Base-by-base conservation (phyloP, 768 basidiomycete genomes). In the Suillus americanus region DNA sequence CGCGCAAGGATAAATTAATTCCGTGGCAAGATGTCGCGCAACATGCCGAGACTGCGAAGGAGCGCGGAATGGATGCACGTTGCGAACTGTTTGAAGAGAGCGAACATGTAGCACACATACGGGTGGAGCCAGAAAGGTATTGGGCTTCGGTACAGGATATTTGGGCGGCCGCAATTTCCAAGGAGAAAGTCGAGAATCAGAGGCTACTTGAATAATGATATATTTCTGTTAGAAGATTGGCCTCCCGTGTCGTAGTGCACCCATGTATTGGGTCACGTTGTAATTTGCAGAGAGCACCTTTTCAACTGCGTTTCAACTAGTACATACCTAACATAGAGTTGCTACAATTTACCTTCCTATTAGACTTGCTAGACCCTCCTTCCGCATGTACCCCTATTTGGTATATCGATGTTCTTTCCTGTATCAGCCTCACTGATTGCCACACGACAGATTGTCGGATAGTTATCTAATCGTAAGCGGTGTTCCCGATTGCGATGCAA, bases 41-140 rank as follows among this genome's bases (percentile, higher is more conserved):
- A 18, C 74, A 80, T 60, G 69, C 67, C 0, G 67, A 72, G 25
- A 57, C 61, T 3, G 74, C 76, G n/a, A 69, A 64, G 61, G 28
- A 48, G 35, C 45, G 23, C 1, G 77, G 78, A 1, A 60, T 74
- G n/a, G 56, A 72, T 25, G 74, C 75, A 7, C 67, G 45, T 14
- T 70, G 68, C 18, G 75, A 78, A 43, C 35, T 71, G 28, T 80
- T 76, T 51, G 75, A 75, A n/a, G 68, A 73, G 25, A 80, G 74
- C 40, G 67, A 66, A 9, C 79, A 80, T 60, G 79, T 80, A 2
- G 66, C 74, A 30, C 79, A 80, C 46, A 71, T 73, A 66, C 73
- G 73, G 12, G 5, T 53, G n/a, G 67, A 74, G 60, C 73, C 73
- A n/a, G 60, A 73, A 46, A 66, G 73, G 28, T 74, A 76, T 61